A percentile compares a stretch with the other conserved stretches of the same genome.
Evolutionary conservation across 768 basidiomycete species (phyloP).

Genomic region (Russula earlei): DNA sequence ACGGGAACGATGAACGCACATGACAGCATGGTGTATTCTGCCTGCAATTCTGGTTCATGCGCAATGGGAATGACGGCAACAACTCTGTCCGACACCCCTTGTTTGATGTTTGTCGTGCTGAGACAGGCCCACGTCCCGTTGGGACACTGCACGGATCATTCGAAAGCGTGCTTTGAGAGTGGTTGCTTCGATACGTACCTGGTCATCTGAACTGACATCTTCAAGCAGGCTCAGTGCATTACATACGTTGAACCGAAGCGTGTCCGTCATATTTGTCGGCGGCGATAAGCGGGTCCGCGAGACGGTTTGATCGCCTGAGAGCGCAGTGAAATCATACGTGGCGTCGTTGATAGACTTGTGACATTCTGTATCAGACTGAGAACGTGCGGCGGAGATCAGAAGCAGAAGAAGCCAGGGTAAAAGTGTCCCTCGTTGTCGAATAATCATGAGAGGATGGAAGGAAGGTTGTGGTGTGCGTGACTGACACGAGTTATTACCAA

Average conservation of each 20-base stretch:
- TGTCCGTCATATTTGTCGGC: conserved; percentile 53
- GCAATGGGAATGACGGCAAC: conserved; percentile 71
- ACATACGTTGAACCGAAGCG: conserved; percentile 61
- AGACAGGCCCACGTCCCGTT: conserved; percentile 66
- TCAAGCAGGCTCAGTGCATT: conserved; percentile 41
- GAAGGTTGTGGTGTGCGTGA: neutral
- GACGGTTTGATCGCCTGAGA: conserved; percentile 43
- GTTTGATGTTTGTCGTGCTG: conserved; percentile 54
- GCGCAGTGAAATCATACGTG: conserved; percentile 51
- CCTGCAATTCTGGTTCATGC: conserved; percentile 26
- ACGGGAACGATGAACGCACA: conserved; percentile 30
- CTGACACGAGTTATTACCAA: conserved; percentile 8
- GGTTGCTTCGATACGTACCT: conserved; percentile 38
- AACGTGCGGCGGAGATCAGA: conserved; percentile 6
- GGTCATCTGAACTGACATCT: conserved; percentile 46
- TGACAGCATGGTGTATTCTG: conserved; percentile 25
- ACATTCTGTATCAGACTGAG: conserved; percentile 35
- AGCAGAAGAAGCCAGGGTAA: conserved; percentile 14
- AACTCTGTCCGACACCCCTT: conserved; percentile 46
- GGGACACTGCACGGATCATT: conserved; percentile 42
- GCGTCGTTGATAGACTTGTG: conserved; percentile 30
- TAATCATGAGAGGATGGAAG: conserved; percentile 7
- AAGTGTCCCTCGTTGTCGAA: neutral
- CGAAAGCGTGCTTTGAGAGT: neutral
- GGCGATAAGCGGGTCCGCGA: conserved; percentile 47